Evolutionary conservation across 1,139 yeast genomes (phyloP), one percentile per base, ranked within the genome.

Genomic region (Geotrichum carabidarum): DNA sequence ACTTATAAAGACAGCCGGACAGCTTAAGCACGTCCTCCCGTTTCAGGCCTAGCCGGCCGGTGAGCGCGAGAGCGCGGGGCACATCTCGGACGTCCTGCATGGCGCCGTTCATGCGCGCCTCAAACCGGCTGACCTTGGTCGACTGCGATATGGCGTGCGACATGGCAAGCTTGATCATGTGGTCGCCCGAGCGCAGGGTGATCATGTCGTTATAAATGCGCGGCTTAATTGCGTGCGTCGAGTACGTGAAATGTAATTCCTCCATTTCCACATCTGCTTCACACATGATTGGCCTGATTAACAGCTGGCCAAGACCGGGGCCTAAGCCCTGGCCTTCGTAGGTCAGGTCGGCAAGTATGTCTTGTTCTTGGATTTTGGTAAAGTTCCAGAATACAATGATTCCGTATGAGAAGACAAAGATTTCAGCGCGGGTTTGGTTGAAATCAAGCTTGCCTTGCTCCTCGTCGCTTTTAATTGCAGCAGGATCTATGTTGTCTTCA

Each of bases 111-210:
- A 93, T 90, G 60, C 96, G 76, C 50, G 95, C 87, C 68, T 93
- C 99, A 71, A 93, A 93, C 53, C 93, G 74, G 44, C 96, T 86
- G 35, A 93, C 72, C 68, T 91, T 93, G 0, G 98, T 90, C 62
- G 95, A 91, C 70, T 93, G 99, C 0, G 98, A 97, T 59, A 93
- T 88, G 1, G 99, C 96, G 71, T 93, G 96, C 1, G 97, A 88
- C 81, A 93, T 82, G 8, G 98, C 88, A 56, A 93, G 74, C 67
- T 94, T 91, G 63, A 90, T 89, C 67, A 93, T 78, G 71, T 91
- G 98, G 68, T 91, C 97, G 4, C 95, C 95, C 1, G 93, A 84
- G 52, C 95, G 77, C 48, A 93, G 72, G 0, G 98, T 90, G 60
- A 93, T 86, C 86, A 93, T 87, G 71, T 93, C 99, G 68, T 93